phyloP scores from a whole-genome alignment of 2,329 filamentous ascomycete species.

The Pseudopithomyces maydicus region DNA sequence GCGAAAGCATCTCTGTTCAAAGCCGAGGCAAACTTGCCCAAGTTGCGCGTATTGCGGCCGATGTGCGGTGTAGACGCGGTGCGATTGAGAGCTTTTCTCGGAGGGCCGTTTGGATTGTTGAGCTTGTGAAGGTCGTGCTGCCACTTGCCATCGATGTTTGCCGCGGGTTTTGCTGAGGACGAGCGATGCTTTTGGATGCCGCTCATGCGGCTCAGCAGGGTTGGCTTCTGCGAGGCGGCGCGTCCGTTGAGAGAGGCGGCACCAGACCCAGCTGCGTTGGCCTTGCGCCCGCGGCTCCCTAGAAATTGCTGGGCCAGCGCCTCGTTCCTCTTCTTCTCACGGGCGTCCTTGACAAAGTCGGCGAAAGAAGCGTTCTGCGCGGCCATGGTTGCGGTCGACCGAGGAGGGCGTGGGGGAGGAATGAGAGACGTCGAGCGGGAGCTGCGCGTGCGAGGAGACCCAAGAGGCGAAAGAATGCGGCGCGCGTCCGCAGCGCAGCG shows the following conservation, averaged over 20 bases:
- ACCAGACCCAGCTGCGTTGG: slow-evolving; percentile 59
- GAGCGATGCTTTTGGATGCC: slow-evolving; percentile 71
- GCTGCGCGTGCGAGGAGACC: slow-evolving; percentile 7
- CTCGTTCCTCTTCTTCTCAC: slow-evolving; percentile 73
- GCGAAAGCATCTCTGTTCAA: slow-evolving; percentile 29
- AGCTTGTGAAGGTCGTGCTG: slow-evolving; percentile 69
- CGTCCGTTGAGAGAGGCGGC: slow-evolving; percentile 48
- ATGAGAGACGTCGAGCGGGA: slow-evolving; percentile 2
- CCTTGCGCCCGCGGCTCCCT: slow-evolving; percentile 60
- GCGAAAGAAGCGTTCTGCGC: slow-evolving; percentile 33
- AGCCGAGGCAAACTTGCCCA: slow-evolving; percentile 47
- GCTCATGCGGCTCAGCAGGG: slow-evolving; percentile 72
- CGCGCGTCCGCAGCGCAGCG: not conserved
- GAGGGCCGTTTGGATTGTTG: slow-evolving; percentile 45
- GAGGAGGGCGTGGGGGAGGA: not conserved
- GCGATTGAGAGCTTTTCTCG: slow-evolving; percentile 42
- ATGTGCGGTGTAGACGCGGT: slow-evolving; percentile 47
- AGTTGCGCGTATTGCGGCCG: slow-evolving; percentile 49
- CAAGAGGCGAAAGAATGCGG: not conserved
- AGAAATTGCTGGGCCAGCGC: slow-evolving; percentile 75
- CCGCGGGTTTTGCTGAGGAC: slow-evolving; percentile 49
- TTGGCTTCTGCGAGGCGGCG: slow-evolving; percentile 54
- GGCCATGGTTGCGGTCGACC: slow-evolving; percentile 20
- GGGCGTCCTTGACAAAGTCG: slow-evolving; percentile 46
- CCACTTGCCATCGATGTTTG: slow-evolving; percentile 71